These are phyloP conservation scores for Aspergillus heteromorphus DNA, from an alignment of 495 filamentous ascomycete genomes.

Conservation along the genomic window DNA sequence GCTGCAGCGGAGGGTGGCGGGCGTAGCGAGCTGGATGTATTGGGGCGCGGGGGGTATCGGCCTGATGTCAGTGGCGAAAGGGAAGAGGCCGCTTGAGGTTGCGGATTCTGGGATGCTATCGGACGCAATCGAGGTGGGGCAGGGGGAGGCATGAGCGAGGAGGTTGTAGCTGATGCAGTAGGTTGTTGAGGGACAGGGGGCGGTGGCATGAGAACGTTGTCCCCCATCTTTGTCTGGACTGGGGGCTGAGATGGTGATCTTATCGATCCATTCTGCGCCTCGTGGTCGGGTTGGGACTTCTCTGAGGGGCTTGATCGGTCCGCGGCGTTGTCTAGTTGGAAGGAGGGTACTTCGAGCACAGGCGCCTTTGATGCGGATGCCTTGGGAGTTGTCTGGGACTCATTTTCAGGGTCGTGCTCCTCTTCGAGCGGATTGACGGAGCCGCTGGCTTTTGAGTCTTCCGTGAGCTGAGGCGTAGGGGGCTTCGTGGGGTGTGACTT, in stretches of 20 bases:
- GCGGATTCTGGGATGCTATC: conserved; percentile 18
- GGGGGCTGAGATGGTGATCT: background rate
- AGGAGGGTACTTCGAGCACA: conserved; percentile 27
- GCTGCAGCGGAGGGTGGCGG: conserved; percentile 33
- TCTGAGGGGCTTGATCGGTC: background rate
- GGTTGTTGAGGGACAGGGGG: conserved; percentile 13
- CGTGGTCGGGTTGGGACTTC: background rate
- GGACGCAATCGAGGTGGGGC: conserved; percentile 27
- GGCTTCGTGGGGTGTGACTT: conserved; percentile 18
- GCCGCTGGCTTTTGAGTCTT: conserved; percentile 3
- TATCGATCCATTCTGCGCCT: conserved; percentile 7
- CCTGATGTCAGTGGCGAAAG: conserved; percentile 2
- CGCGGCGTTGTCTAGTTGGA: conserved; percentile 24
- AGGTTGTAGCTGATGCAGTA: conserved; percentile 14
- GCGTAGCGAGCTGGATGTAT: conserved; percentile 16
- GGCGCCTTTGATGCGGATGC: conserved; percentile 29
- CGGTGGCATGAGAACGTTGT: conserved; percentile 12
- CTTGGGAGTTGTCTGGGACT: conserved; percentile 46
- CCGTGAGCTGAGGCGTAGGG: conserved; percentile 5
- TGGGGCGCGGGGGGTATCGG: conserved; percentile 19
- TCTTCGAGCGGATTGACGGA: background rate
- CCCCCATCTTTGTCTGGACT: background rate
- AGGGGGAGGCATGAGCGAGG: conserved; percentile 36
- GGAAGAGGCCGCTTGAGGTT: conserved; percentile 6
- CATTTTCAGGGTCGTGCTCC: conserved; percentile 19